phyloP scores from a whole-genome alignment of 257 asterid species.

The Lithospermum erythrorhizon region DNA sequence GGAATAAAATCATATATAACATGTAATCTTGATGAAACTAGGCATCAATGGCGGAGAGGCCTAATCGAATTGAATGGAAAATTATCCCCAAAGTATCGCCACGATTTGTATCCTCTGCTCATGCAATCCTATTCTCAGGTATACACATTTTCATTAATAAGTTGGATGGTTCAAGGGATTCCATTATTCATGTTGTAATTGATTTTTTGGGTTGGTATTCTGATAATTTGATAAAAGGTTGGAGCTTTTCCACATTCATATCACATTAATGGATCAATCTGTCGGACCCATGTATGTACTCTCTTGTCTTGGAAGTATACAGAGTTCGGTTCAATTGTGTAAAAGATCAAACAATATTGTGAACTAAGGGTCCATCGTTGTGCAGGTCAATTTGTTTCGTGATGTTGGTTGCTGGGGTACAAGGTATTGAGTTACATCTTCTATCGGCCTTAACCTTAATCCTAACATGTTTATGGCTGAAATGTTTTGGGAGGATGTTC shows the following conservation, averaged over 20 bases:
- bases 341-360: not conserved
- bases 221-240: constrained; percentile 16
- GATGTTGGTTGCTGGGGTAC: constrained; percentile 7
- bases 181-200: not conserved
- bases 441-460: too few relatives aligned
- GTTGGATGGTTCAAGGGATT: not conserved
- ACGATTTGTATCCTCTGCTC: constrained; percentile 32
- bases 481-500: constrained; percentile 1
- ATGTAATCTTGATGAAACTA: constrained; percentile 9
- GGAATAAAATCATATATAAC: not conserved
- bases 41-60: constrained; percentile 62
- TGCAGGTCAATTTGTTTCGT: constrained; percentile 37
- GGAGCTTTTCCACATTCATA: constrained; percentile 65
- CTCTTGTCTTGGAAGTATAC: not conserved
- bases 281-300: constrained; percentile 57
- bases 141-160: not conserved
- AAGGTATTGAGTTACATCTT: not conserved
- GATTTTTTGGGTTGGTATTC: not conserved
- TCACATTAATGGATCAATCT: constrained; percentile 54
- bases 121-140: constrained; percentile 73
- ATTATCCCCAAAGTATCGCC: constrained; percentile 49
- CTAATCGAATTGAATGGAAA: constrained; percentile 60
- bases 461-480: too few relatives aligned
- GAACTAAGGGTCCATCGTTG: not conserved
- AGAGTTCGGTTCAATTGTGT: not conserved